Percentiles rank a stretch among this genome's conserved stretches.
These are phyloP conservation scores for Parietaria judaica DNA, from an alignment of 306 rosid species.

Conservation along the genomic window DNA sequence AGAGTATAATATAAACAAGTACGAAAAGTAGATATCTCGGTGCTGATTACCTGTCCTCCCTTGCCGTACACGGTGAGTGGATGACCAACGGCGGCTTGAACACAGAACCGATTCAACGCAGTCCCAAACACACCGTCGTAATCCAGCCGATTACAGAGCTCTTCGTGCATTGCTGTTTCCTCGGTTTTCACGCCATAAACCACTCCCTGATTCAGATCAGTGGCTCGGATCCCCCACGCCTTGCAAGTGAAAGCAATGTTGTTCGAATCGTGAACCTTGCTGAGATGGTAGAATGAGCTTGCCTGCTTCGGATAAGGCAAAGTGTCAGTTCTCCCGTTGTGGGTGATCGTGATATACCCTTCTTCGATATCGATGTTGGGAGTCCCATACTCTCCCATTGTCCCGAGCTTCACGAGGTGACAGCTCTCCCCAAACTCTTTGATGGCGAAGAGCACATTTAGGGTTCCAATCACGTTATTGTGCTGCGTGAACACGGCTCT, in stretches of 20 bases:
- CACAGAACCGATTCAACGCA: slow-evolving; percentile 90
- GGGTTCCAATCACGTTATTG: slow-evolving; percentile 84
- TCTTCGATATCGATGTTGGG: slow-evolving; percentile 97
- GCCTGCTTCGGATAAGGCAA: slow-evolving; percentile 97
- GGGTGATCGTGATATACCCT: slow-evolving; percentile 89
- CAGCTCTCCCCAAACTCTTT: slow-evolving; percentile 84
- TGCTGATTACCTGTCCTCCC: slow-evolving; percentile 85
- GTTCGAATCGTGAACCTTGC: slow-evolving; percentile 93
- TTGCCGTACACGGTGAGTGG: slow-evolving; percentile 97
- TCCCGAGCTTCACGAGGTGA: slow-evolving; percentile 93
- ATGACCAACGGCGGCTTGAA: slow-evolving; percentile 96
- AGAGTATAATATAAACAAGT: too few species aligned
- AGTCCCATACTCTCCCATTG: slow-evolving; percentile 99
- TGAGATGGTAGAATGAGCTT: slow-evolving; percentile 92
- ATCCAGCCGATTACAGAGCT: slow-evolving; percentile 71
- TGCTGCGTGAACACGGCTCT: slow-evolving; percentile 91
- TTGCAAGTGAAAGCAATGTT: slow-evolving; percentile 98
- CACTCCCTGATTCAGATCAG: slow-evolving; percentile 94
- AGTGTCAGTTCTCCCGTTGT: slow-evolving; percentile 92
- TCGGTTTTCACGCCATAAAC: slow-evolving; percentile 83
- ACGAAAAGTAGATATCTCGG: too few species aligned
- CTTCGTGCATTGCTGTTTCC: slow-evolving; percentile 85
- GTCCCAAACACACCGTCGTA: slow-evolving; percentile 95
- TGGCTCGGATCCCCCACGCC: slow-evolving; percentile 98
- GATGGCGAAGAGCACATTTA: slow-evolving; percentile 89